These are phyloP conservation scores for Lablab purpureus DNA, from an alignment of 306 rosid species.

Conservation along the genomic window DNA sequence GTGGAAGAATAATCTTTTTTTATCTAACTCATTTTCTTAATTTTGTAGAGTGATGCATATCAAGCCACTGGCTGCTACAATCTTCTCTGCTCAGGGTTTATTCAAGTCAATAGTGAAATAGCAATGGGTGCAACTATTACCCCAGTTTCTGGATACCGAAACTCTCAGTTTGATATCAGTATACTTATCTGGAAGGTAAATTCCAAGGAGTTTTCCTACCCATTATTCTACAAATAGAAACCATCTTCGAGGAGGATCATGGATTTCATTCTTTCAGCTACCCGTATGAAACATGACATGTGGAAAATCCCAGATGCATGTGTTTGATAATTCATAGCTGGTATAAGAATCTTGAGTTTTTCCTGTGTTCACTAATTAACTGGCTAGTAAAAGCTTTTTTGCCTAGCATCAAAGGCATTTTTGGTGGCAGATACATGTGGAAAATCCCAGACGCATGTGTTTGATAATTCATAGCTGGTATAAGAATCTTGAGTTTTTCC, in stretches of 20 bases:
- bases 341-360: constrained; percentile 33
- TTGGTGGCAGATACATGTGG: constrained; percentile 27
- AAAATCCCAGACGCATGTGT: constrained; percentile 29
- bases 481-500: constrained; percentile 34
- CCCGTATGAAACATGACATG: constrained; percentile 8
- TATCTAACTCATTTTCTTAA: background rate
- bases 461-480: background rate
- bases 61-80: constrained; percentile 99
- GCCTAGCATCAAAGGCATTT: background rate
- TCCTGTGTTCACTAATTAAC: constrained; percentile 31
- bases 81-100: constrained; percentile 97
- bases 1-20: background rate
- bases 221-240: constrained; percentile 17
- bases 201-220: constrained; percentile 1
- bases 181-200: constrained; percentile 98
- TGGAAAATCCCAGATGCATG: constrained; percentile 32
- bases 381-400: constrained; percentile 22
- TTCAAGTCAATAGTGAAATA: constrained; percentile 85
- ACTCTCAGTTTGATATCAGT: constrained; percentile 88
- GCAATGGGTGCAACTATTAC: constrained; percentile 99
- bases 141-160: constrained; percentile 71
- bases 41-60: constrained; percentile 92
- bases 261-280: constrained; percentile 10
- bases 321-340: background rate
- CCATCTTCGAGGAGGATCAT: constrained; percentile 29